Evolutionary conservation across 1,284 basidiomycete species (phyloP).

Genomic region (Lignosus rhinocerotis): DNA sequence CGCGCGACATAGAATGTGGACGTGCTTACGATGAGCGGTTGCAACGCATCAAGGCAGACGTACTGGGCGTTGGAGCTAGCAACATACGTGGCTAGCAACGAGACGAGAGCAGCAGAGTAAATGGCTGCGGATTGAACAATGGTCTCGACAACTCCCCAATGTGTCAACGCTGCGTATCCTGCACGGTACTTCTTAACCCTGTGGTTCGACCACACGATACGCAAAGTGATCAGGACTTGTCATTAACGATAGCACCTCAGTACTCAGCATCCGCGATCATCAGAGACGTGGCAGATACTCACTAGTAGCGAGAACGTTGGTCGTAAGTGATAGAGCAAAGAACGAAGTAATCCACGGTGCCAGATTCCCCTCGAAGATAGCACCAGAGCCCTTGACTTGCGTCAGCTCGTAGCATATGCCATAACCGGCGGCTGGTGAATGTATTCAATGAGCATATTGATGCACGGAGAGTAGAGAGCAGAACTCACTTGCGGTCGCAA

Average conservation of each 20-base stretch:
- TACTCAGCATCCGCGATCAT: neutral
- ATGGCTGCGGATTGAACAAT: conserved; percentile 22
- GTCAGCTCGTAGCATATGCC: conserved; percentile 10
- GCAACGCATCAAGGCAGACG: conserved; percentile 19
- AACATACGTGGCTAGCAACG: conserved; percentile 21
- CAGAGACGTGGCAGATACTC: neutral
- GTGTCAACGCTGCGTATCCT: neutral
- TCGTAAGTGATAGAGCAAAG: conserved; percentile 14
- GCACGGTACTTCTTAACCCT: conserved; percentile 3
- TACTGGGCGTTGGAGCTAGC: conserved; percentile 22
- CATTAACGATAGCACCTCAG: neutral
- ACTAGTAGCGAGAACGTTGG: conserved; percentile 18
- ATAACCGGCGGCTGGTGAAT: conserved; percentile 5
- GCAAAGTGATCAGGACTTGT: conserved; percentile 11
- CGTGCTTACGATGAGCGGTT: conserved; percentile 21
- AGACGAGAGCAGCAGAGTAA: conserved; percentile 22
- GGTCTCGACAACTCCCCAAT: conserved; percentile 21
- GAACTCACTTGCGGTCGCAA: conserved; percentile 3
- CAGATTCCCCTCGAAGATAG: conserved; percentile 12
- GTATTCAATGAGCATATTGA: neutral
- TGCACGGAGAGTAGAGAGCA: too few species aligned
- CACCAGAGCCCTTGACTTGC: neutral
- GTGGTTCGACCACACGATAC: conserved; percentile 15
- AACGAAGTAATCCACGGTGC: conserved; percentile 15
- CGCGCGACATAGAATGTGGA: neutral